Evolutionary conservation across 352 stramenopile genomes (phyloP), one percentile per base, ranked within the genome.

Genomic region (Phytopythium delawarense): DNA sequence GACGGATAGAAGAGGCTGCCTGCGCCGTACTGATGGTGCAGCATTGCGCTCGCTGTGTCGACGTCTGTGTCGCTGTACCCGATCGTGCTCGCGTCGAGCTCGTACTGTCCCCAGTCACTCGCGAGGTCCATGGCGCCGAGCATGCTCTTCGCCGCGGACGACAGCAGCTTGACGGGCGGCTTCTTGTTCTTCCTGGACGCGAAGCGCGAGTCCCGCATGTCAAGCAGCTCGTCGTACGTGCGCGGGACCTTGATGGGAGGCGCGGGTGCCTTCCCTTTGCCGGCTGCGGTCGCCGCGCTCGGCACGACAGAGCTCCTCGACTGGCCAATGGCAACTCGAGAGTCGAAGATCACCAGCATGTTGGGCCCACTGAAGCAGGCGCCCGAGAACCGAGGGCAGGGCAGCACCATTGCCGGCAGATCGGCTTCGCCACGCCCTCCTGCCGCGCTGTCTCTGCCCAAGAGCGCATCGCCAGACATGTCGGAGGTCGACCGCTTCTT

Each of bases 311-410:
- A 76, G 53, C 71, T 81, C 2, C 81, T 69, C 1, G 75, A 82
- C 62, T 93, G 86, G 21, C 82, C 84, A 30, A 95, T 92, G 32
- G 84, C 86, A 1, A 89, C 74, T 0, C 84, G 84, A 23, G 87
- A 94, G 57, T 96, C 87, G 54, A 96, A 96, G 35, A 94, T 74
- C 12, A 96, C 60, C 35, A 96, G 70, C 72, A 91, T 85, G 50
- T 96, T 96, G 30, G 87, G 87, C 0, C 87, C 87, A 57, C 87
- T 94, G 53, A 96, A 96, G 59, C 71, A 84, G 23, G 79, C 87
- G 18, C 87, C 84, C 4, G 80, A 94, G 50, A 96, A 85, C 0
- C 87, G 81, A 35, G 84, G 87, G 58, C 85, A 94, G 8, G 87
- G 87, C 32, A 92, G 65, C 42, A 65, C 73, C 46, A 65, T 74